Evolutionary conservation across 2,329 filamentous ascomycete species (phyloP).

Genomic region (Hymenoscyphus linearis): DNA sequence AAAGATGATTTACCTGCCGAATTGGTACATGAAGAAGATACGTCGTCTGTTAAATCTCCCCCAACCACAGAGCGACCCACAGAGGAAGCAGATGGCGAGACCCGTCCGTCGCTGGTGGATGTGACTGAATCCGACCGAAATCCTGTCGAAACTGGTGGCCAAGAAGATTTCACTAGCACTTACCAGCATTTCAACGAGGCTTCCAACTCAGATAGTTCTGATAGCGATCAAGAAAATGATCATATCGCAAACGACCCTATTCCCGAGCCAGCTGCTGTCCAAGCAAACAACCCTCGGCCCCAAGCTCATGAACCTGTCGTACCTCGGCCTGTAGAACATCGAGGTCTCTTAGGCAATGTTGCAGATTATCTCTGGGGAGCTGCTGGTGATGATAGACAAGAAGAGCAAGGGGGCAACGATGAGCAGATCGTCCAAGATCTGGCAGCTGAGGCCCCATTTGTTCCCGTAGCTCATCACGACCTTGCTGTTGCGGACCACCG

Average conservation of each 20-base stretch:
- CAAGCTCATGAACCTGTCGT: constrained; percentile 14
- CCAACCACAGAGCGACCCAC: background rate
- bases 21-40: background rate
- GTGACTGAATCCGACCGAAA: constrained; percentile 1
- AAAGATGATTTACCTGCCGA: background rate
- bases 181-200: constrained; percentile 19
- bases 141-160: constrained; percentile 14
- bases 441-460: constrained; percentile 55
- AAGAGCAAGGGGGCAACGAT: constrained; percentile 45
- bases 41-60: background rate
- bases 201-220: constrained; percentile 22
- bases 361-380: constrained; percentile 60
- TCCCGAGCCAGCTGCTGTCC: constrained; percentile 15
- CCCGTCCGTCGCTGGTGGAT: background rate
- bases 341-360: constrained; percentile 39
- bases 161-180: constrained; percentile 19
- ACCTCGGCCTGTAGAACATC: constrained; percentile 24
- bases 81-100: background rate
- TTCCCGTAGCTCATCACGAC: constrained; percentile 37
- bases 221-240: constrained; percentile 19
- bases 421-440: constrained; percentile 56
- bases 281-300: constrained; percentile 16
- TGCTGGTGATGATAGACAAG: constrained; percentile 39
- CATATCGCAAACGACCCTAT: constrained; percentile 4
- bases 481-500: constrained; percentile 35